Conservation (phyloP, 805 yeast species). For the Spathaspora passalidarum region DNA sequence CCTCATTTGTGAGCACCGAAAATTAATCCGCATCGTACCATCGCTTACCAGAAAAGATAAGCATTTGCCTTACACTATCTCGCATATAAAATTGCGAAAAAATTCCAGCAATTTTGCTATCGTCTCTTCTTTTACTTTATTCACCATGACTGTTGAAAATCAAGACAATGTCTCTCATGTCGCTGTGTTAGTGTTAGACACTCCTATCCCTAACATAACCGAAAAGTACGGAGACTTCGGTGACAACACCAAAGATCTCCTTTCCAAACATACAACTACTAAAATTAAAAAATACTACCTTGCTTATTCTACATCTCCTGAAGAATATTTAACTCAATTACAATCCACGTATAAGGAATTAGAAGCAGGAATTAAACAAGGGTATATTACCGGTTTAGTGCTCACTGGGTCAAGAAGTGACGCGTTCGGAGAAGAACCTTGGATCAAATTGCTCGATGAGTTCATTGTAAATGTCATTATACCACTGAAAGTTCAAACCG, state of each 20-base stretch:
- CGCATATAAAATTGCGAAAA: not conserved
- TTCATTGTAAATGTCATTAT: constrained; percentile 25
- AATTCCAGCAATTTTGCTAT: too few species aligned
- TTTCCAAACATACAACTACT: constrained; percentile 13
- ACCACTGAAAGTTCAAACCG: constrained; percentile 35
- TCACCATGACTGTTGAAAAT: constrained; percentile 5
- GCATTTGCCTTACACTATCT: too few species aligned
- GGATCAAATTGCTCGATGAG: constrained; percentile 40
- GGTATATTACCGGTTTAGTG: constrained; percentile 38
- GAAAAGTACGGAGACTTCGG: constrained; percentile 52
- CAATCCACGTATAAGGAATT: constrained; percentile 14
- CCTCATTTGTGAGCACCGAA: too few species aligned
- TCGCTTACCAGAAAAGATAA: too few species aligned
- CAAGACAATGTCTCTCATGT: constrained; percentile 18
- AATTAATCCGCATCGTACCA: too few species aligned
- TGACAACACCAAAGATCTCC: constrained; percentile 38
- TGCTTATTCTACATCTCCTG: constrained; percentile 9
- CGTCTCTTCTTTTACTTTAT: not conserved
- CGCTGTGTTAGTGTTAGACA: constrained; percentile 41
- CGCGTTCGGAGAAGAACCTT: constrained; percentile 37
- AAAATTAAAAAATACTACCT: constrained; percentile 15
- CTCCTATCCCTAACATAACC: constrained; percentile 26
- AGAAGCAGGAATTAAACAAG: constrained; percentile 22
- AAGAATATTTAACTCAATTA: constrained; percentile 9
- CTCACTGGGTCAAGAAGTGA: constrained; percentile 54